Evolutionary conservation across 2,329 filamentous ascomycete species (phyloP), one percentile per base, ranked within the genome.

Genomic region (Ceratocystis destructans): DNA sequence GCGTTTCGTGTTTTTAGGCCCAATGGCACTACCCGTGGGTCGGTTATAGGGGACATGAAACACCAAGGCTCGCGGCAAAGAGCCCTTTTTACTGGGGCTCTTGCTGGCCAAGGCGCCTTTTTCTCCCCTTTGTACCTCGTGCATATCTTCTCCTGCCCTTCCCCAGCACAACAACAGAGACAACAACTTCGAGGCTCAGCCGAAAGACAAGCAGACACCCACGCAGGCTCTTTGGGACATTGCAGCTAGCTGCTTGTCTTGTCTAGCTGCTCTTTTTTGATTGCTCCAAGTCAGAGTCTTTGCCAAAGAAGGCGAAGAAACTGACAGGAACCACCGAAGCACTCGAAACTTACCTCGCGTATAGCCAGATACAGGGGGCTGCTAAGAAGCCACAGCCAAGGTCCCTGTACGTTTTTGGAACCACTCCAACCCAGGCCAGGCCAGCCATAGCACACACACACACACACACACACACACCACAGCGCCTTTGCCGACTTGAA

Each of bases 41-140:
- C 17, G 25, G 53, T 59, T 59, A 59, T 59, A 59, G 53, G 46
- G 59, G 61, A 64, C 48, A 55, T 66, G 65, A 66, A 66, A 66
- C 65, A 57, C 31, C 61, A 62, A 62, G 31, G 61, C 22, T 62
- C 22, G 31, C 65, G 59, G 59, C 65, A 66, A 66, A 37, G 28
- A 4, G 53, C 28, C 53, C 28, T 59, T 31, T 57, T 57, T 57
- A 50, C 46, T n/a, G 4, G 25, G 28, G 7, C 17, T 28, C 8
- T n/a, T 31, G 28, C 12, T 57, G 17, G 33, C 33, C 33, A 37
- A 3, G 33, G 33, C 8, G 33, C 33, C 33, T 10, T 12, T 41
- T 41, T 37, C 37, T 41, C 8, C 12, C 37, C 12, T 12, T 41
- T 12, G 10, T 41, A 12, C 37, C 33, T 37, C 33, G 33, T 50